Evolutionary conservation across 2,329 filamentous ascomycete species (phyloP).

Genomic region (Neopestalotiopsis rosae): DNA sequence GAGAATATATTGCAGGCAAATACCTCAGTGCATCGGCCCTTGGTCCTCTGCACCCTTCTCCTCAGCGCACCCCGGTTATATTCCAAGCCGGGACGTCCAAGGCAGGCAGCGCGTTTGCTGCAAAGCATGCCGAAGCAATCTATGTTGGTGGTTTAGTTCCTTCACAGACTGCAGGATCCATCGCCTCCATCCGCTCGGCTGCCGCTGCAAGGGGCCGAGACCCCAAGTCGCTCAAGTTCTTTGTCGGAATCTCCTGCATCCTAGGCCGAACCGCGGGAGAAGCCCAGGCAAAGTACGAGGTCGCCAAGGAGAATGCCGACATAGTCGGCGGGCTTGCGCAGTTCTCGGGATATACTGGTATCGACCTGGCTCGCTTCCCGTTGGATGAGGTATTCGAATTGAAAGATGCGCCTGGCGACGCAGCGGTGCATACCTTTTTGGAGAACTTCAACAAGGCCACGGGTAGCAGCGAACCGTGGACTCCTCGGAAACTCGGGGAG

Average conservation of each 20-base stretch:
- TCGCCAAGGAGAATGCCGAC: slow-evolving; percentile 23
- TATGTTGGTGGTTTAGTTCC: slow-evolving; percentile 27
- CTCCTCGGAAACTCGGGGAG: slow-evolving; percentile 14
- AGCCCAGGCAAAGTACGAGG: slow-evolving; percentile 28
- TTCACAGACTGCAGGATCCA: slow-evolving; percentile 18
- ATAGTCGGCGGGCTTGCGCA: slow-evolving; percentile 29
- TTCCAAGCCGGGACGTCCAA: slow-evolving; percentile 30
- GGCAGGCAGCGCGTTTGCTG: slow-evolving; percentile 28
- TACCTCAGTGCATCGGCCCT: slow-evolving; percentile 17
- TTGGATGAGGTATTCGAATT: slow-evolving; percentile 29
- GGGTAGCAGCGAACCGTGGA: slow-evolving; percentile 13
- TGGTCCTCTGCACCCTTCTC: slow-evolving; percentile 17
- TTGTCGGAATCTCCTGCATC: slow-evolving; percentile 26
- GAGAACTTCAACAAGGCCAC: slow-evolving; percentile 18
- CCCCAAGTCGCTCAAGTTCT: slow-evolving; percentile 26
- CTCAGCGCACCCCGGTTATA: slow-evolving; percentile 26
- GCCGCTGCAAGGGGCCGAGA: slow-evolving; percentile 23
- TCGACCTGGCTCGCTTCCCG: slow-evolving; percentile 29
- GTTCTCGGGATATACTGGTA: slow-evolving; percentile 31
- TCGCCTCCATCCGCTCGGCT: slow-evolving; percentile 25
- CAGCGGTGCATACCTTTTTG: slow-evolving; percentile 17
- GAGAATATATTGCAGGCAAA: slow-evolving; percentile 8
- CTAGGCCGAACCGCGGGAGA: slow-evolving; percentile 27
- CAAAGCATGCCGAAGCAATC: slow-evolving; percentile 29
- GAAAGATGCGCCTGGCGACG: slow-evolving; percentile 16